These are phyloP conservation scores for Macaranga tanarius DNA, from an alignment of 441 rosid species.

Conservation along the genomic window DNA sequence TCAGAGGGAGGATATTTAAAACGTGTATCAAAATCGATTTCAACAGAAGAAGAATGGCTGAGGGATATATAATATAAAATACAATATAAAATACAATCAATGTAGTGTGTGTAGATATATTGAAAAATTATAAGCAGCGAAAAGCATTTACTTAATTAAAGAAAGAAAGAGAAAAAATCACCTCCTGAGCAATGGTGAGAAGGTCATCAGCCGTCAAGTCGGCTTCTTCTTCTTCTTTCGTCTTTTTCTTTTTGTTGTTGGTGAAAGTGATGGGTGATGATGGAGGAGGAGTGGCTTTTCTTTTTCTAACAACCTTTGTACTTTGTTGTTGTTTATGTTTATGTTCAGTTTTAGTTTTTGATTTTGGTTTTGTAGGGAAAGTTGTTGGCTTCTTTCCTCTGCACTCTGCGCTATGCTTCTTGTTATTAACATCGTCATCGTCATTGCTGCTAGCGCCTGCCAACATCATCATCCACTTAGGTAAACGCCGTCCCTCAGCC, in stretches of 20 bases:
- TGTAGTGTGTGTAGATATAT: constrained; percentile 33
- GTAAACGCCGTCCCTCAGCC: constrained; percentile 32
- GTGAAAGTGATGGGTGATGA: too few relatives aligned
- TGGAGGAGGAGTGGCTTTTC: neutral
- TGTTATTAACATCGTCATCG: neutral
- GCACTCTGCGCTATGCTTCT: neutral
- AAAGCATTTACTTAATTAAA: neutral
- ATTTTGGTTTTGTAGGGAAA: too few relatives aligned
- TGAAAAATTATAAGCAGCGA: neutral
- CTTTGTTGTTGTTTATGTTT: too few relatives aligned
- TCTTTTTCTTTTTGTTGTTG: too few relatives aligned
- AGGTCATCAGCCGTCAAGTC: constrained; percentile 50
- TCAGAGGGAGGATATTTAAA: too few relatives aligned
- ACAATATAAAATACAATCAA: too few relatives aligned
- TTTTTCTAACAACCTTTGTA: neutral
- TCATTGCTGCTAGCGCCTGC: neutral
- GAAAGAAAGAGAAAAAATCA: constrained; percentile 12
- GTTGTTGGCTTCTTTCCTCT: neutral
- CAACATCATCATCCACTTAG: constrained; percentile 34
- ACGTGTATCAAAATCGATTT: too few relatives aligned
- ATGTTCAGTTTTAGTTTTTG: too few relatives aligned
- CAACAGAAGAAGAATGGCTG: too few relatives aligned
- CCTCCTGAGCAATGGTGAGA: constrained; percentile 51
- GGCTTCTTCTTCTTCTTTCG: constrained; percentile 13
- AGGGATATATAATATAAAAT: too few relatives aligned